Evolutionary conservation across 306 rosid species (phyloP), one percentile per base, ranked within the genome.

Genomic region (Luffa acutangula): DNA sequence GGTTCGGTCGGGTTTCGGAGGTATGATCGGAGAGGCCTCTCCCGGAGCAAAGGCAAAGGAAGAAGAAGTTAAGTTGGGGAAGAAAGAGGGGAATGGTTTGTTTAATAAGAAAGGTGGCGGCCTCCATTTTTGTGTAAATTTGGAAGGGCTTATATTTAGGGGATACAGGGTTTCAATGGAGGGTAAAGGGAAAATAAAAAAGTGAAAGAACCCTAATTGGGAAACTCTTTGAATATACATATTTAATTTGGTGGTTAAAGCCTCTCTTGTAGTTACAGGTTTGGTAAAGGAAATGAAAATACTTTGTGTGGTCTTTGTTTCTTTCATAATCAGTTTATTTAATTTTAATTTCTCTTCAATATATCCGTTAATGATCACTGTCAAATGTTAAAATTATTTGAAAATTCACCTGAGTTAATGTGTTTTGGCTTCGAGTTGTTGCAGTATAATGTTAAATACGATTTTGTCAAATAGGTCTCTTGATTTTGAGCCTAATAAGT

Each of bases 31-130:
- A 18, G 18, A n/a, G 74, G 53, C 53, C 75, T 42, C 75, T 69
- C 53, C 75, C 18, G 53, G 53, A 69, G 18, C 2, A n/a, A 41
- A 69, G 34, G 52, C 18, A 4, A 39, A 65, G 48, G 73, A 65
- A 42, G 73, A 65, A 42, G 53, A 69, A 69, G 52, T 1, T 21
- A 21, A 71, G 6, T 71, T 21, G 46, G 20, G 25, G 58, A 48
- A 25, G 77, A 7, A 69, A 12, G 56, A 25, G 58, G 41, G 52
- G 1, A 43, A 46, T 21, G 76, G 36, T 11, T 20, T 11, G 41
- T 45, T 70, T 71, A 46, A 71, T 71, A 71, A 71, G 57, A 71
- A 46, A 46, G n/a, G 33, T 45, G 77, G 77, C 17, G n/a, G 54
- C 41, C 41, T 12, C 57, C 58, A 21, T 71, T 69, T 45, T 4